phyloP scores from a whole-genome alignment of 192 early-diverging fungal genomes.

The Linnemannia schmuckeri region DNA sequence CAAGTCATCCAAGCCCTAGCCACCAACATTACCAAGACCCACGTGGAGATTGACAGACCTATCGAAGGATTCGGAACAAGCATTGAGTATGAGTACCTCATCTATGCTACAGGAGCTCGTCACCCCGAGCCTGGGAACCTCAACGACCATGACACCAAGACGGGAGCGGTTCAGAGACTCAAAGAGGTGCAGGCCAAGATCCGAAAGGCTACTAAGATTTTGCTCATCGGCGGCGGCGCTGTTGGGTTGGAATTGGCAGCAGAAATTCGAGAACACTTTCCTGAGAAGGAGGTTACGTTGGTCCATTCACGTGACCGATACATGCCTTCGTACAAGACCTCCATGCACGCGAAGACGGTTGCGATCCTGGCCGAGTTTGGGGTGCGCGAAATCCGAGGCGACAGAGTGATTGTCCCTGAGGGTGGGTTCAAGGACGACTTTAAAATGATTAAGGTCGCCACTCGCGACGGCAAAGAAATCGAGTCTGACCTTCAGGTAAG shows the following conservation, averaged over 20 bases:
- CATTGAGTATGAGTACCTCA: slow-evolving; percentile 67
- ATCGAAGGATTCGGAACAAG: slow-evolving; percentile 61
- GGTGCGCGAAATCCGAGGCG: slow-evolving; percentile 56
- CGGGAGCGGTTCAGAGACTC: slow-evolving; percentile 53
- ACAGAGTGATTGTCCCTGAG: slow-evolving; percentile 71
- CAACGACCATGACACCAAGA: slow-evolving; percentile 59
- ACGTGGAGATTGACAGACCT: slow-evolving; percentile 66
- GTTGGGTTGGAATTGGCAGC: slow-evolving; percentile 84
- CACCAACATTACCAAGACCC: slow-evolving; percentile 58
- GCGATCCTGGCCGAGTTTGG: slow-evolving; percentile 64
- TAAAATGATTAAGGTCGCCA: slow-evolving; percentile 58
- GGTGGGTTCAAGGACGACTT: slow-evolving; percentile 68
- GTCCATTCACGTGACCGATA: slow-evolving; percentile 74
- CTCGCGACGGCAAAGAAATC: slow-evolving; percentile 59
- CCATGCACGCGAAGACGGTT: slow-evolving; percentile 68
- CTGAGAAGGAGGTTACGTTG: slow-evolving; percentile 71
- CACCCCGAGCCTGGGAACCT: slow-evolving; percentile 66
- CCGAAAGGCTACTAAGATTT: slow-evolving; percentile 64
- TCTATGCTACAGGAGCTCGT: slow-evolving; percentile 66
- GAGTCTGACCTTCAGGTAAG: slow-evolving; percentile 61
- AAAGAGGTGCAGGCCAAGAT: slow-evolving; percentile 69
- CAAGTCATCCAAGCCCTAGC: slow-evolving; percentile 64
- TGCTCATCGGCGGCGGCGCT: slow-evolving; percentile 83
- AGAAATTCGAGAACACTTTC: slow-evolving; percentile 76
- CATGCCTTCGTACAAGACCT: slow-evolving; percentile 66